Conservation (phyloP, 768 basidiomycete species). For the Panaeolus papilionaceus region DNA sequence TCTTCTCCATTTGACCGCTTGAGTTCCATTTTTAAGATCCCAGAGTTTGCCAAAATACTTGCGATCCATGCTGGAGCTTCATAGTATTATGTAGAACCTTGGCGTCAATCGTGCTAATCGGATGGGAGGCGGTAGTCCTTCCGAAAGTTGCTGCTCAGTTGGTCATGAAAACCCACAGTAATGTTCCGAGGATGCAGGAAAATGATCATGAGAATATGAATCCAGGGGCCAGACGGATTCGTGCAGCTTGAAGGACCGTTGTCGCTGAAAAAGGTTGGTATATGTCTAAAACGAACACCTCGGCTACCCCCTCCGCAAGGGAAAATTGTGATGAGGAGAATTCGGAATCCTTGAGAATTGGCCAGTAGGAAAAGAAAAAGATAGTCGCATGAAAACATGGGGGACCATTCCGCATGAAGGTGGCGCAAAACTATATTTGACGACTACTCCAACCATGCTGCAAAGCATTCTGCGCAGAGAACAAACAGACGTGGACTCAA, state of each 20-base stretch:
- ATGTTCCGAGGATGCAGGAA: conserved; percentile 12
- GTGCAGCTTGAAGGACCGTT: background rate
- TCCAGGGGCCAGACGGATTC: background rate
- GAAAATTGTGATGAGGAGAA: conserved; percentile 5
- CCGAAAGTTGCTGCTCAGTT: background rate
- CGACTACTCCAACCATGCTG: background rate
- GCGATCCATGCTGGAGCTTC: conserved; percentile 6
- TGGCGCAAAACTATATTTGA: conserved; percentile 14
- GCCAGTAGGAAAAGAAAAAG: conserved; percentile 3
- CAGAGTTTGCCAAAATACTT: background rate
- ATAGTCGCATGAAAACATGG: background rate
- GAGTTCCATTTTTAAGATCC: background rate
- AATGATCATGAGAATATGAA: conserved; percentile 14
- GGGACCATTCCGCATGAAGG: conserved; percentile 10
- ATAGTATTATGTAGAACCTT: background rate
- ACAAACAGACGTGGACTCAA: conserved; percentile 6
- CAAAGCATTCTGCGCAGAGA: conserved; percentile 2
- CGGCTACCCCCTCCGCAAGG: background rate
- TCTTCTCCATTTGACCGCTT: conserved; percentile 2
- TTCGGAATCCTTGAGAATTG: conserved; percentile 14
- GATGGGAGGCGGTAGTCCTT: background rate
- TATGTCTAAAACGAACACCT: conserved; percentile 1
- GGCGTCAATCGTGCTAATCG: conserved; percentile 6
- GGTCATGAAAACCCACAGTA: conserved; percentile 7
- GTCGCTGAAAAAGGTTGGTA: background rate